Conservation (phyloP, 2,329 filamentous ascomycete species). For the Aureobasidium subglaciale region DNA sequence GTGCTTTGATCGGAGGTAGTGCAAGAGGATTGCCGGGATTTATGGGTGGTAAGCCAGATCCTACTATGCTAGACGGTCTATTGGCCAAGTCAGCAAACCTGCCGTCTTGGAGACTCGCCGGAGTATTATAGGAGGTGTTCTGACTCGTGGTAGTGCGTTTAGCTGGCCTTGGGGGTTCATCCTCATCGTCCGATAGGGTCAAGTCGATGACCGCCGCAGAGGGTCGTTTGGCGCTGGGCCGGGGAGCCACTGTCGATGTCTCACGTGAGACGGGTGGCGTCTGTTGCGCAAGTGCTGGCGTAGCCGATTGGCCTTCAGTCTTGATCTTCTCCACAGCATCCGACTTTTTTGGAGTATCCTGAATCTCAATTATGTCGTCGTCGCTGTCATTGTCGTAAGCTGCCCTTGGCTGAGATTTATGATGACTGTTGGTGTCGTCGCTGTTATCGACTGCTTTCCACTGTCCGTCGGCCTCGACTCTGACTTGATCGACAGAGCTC, state of each 20-base stretch:
- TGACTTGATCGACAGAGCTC: slow-evolving; percentile 70
- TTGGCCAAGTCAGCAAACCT: slow-evolving; percentile 17
- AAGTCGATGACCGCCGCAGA: slow-evolving; percentile 44
- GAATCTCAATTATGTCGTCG: slow-evolving; percentile 40
- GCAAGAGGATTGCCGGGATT: slow-evolving; percentile 18
- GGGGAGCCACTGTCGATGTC: slow-evolving; percentile 25
- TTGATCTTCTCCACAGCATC: slow-evolving; percentile 33
- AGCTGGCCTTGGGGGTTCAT: slow-evolving; percentile 31
- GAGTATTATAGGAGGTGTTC: slow-evolving; percentile 18
- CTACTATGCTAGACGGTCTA: slow-evolving; percentile 19
- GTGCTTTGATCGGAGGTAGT: slow-evolving; percentile 20
- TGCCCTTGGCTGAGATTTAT: slow-evolving; percentile 24
- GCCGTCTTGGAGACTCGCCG: slow-evolving; percentile 17
- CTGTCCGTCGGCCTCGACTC: slow-evolving; percentile 76
- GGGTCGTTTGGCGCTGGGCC: slow-evolving; percentile 34
- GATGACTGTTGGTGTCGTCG: slow-evolving; percentile 31
- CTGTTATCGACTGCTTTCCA: slow-evolving; percentile 55
- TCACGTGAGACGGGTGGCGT: slow-evolving; percentile 43
- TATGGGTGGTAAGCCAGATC: slow-evolving; percentile 14
- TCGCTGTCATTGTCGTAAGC: slow-evolving; percentile 34
- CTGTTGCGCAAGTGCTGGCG: slow-evolving; percentile 31
- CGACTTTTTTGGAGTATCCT: slow-evolving; percentile 24
- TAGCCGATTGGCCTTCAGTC: slow-evolving; percentile 28
- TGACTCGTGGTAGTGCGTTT: slow-evolving; percentile 26
- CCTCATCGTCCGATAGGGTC: slow-evolving; percentile 43